Base-by-base conservation (phyloP, 768 basidiomycete genomes). In the Rhizopogon sp. region DNA sequence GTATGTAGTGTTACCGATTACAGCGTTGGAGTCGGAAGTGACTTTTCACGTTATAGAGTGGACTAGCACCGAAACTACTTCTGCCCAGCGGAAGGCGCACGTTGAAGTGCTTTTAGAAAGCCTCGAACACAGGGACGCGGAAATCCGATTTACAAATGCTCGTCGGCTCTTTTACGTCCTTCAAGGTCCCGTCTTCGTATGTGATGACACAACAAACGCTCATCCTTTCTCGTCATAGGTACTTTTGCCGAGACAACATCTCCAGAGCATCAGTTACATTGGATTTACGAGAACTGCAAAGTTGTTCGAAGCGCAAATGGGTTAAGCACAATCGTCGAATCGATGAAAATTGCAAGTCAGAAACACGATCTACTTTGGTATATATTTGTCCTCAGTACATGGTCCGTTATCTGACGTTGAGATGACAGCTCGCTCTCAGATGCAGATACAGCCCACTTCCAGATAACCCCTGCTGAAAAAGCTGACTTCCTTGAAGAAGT, bases 211-310 rank as follows among this genome's bases (percentile, higher is more conserved):
- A 3, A 44, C n/a, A 6, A 16, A 50, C 60, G 58, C 54, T 64
- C 31, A 59, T 52, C 35, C 43, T 55, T 57, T 39, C 17, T 33
- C 46, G 22, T 22, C 50, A 40, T 52, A 95, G 93, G 93, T 37
- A 89, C 90, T 5, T 97, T 96, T 64, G 88, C 85, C 3, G 94
- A 97, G 69, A 92, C 93, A 0, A 82, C 83, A 9, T 93, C 93
- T 20, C 90, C 93, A 0, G 93, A 98, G 66, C 88, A 96, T 67
- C 96, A 99, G 67, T 74, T 98, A 39, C 91, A 94, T 60, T 94
- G 93, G 87, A 90, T 99, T 62, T 88, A 95, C 57, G 88, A 96
- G 70, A 96, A 98, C 66, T 90, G 89, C 67, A 92, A 89, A 67
- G 76, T 90, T 17, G 85, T 98, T 1, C 82, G 93, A 49, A 76